Base-by-base conservation (phyloP, 148 eudicot species). In the Agrostemma githago region DNA sequence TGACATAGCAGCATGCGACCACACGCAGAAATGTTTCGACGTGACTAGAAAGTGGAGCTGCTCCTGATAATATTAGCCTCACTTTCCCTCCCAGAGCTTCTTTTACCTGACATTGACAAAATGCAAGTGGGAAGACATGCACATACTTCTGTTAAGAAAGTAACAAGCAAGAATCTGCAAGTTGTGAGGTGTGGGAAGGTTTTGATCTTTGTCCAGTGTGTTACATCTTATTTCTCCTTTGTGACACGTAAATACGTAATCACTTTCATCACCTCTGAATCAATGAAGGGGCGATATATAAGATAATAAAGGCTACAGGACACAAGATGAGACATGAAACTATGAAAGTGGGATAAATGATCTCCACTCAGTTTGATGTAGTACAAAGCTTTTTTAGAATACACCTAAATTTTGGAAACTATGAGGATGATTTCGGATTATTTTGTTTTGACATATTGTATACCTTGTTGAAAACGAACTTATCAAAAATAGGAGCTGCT, bases 31-130 rank as follows among this genome's bases (percentile, higher is more conserved):
- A 95, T 43, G 89, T 88, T 83, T 95, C 97, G 34, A 95, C 90
- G 79, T 95, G 99, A 58, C 86, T 74, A 48, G 99, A 90, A 75
- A 95, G 96, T 66, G 99, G 99, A 14, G 99, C 99, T 73, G 94
- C 99, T 81, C 99, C 99, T 70, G 99, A 95, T 66, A 95, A 80
- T 64, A 95, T 95, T 59, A 95, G 82, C 56, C 94, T 87, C 74
- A 92, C 97, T 68, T 72, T 92, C 43, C 99, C 99, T 4, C 99
- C 99, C 42, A 95, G 79, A 9, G 89, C 94, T 77, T 87, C 84
- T 83, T 92, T 95, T 64, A 95, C 94, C 99, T 95, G 85, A 77
- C 56, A 63, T 59, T 21, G n/a, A 51, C 74, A 48, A 37, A 34
- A 6, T 48, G 66, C 19, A 40, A 71, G 17, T 40, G 39, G 51